Percentiles rank a stretch among this genome's conserved stretches.
Evolutionary conservation across 2,329 filamentous ascomycete genomes (phyloP).

Genomic region (Pseudogymnoascus sp.): DNA sequence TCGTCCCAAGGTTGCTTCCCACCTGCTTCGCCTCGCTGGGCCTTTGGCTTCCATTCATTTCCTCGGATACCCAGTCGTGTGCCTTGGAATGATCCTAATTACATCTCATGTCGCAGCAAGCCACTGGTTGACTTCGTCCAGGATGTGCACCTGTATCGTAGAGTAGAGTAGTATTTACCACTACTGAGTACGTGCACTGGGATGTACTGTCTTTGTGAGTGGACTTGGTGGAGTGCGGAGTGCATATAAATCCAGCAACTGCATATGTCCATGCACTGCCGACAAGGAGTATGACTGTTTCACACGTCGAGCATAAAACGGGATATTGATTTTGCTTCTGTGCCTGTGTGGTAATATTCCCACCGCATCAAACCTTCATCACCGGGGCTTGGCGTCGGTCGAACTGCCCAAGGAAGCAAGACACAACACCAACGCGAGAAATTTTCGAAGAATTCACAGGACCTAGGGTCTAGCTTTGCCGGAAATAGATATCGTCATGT

Average conservation of each 20-base stretch:
- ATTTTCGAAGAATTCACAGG: background rate
- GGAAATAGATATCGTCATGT: constrained; percentile 5
- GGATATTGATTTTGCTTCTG: background rate
- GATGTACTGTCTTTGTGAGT: background rate
- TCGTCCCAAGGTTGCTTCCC: background rate
- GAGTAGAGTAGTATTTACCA: background rate
- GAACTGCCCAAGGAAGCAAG: constrained; percentile 2
- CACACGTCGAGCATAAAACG: background rate
- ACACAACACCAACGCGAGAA: background rate
- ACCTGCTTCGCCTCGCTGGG: background rate
- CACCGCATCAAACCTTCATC: background rate
- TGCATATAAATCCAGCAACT: constrained; percentile 4
- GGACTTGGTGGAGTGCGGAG: background rate
- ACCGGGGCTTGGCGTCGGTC: background rate
- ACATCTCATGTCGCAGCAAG: background rate
- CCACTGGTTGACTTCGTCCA: background rate
- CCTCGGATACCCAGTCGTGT: background rate
- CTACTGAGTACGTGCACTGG: background rate
- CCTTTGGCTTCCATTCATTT: constrained; percentile 4
- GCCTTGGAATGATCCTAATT: background rate
- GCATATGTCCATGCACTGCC: background rate
- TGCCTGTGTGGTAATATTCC: background rate
- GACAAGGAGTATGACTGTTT: background rate
- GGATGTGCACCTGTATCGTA: background rate
- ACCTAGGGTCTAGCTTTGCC: background rate